Evolutionary conservation across 2,329 filamentous ascomycete species (phyloP).

Genomic region (Aspergillus brunneoviolaceus): DNA sequence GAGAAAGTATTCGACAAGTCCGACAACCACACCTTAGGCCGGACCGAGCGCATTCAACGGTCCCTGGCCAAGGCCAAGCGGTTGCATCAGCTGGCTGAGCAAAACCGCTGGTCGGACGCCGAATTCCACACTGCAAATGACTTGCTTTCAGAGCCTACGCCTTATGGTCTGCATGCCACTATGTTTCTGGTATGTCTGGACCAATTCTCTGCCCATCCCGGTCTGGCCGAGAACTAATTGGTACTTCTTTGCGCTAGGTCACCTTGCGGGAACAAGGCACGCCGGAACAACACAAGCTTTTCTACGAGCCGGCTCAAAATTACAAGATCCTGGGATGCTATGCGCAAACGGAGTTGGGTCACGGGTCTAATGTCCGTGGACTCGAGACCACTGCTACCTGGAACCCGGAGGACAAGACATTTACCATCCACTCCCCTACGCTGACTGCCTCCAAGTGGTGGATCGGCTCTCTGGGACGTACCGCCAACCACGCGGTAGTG

Average conservation of each 20-base stretch:
- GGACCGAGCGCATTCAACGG: slow-evolving; percentile 67
- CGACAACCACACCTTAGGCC: slow-evolving; percentile 72
- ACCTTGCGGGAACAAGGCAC: slow-evolving; percentile 71
- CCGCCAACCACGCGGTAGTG: slow-evolving; percentile 74
- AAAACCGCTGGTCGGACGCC: slow-evolving; percentile 66
- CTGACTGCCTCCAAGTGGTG: slow-evolving; percentile 81
- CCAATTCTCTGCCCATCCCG: neutral
- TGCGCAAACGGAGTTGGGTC: slow-evolving; percentile 76
- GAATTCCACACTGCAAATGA: slow-evolving; percentile 66
- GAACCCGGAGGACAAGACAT: slow-evolving; percentile 71
- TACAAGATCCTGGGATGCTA: slow-evolving; percentile 78
- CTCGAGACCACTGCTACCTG: slow-evolving; percentile 72
- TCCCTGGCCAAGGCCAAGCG: slow-evolving; percentile 70
- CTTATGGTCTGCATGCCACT: slow-evolving; percentile 69
- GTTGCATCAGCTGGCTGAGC: slow-evolving; percentile 62
- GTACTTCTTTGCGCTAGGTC: slow-evolving; percentile 44
- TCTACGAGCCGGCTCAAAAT: slow-evolving; percentile 65
- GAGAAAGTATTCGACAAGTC: slow-evolving; percentile 76
- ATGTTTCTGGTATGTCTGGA: slow-evolving; percentile 61
- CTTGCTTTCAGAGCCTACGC: slow-evolving; percentile 70
- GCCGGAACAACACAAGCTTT: slow-evolving; percentile 70
- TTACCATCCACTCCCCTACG: slow-evolving; percentile 70
- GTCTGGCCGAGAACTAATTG: slow-evolving; percentile 12
- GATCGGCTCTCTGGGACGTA: slow-evolving; percentile 75
- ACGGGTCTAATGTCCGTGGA: slow-evolving; percentile 73